Base-by-base conservation (phyloP, 306 rosid species). In the Comarum palustre region DNA sequence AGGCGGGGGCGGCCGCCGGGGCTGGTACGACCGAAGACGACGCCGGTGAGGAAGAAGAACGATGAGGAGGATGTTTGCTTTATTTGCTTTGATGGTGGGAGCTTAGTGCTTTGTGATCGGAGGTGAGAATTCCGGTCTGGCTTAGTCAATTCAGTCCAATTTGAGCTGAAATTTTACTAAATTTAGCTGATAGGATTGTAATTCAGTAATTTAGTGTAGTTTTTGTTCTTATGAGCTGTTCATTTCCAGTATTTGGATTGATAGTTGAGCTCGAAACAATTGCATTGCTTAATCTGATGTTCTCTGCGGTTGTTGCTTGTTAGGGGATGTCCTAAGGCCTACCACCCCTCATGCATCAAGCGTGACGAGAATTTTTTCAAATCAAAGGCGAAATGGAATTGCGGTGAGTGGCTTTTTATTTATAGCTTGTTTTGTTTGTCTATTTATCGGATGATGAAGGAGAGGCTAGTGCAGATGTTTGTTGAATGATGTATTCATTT, bases 261-360 rank as follows among this genome's bases (percentile, higher is more conserved):
- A 66, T 15, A 66, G 58, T 52, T 71, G n/a, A 1, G 34, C 32
- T 15, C 10, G 19, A 4, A 25, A 31, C 25, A 57, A 6, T 68
- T 58, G 76, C 76, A 59, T 58, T 72, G 22, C 57, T 72, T 42
- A 42, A 59, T 57, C 27, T 6, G 20, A 45, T 17, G 73, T 50
- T 41, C 27, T 43, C 32, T 62, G 74, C 14, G 20, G 9, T 75
- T 75, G 15, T 61, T 80, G 20, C 24, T 75, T 67, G 73, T 54
- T 73, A 95, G 99, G 90, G 96, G 91, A 39, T 95, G 99, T 63
- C 99, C 97, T 11, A 95, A 95, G 87, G 99, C 99, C 1, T 95
- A 95, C 77, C 99, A 95, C 75, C 96, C 96, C 0, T 61, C 96
- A 4, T 95, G 99, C 84, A 79, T 95, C 75, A 95, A 95, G 85